These are phyloP conservation scores for Rutstroemia sydowiana DNA, from an alignment of 2,329 filamentous ascomycete genomes.

Conservation along the genomic window DNA sequence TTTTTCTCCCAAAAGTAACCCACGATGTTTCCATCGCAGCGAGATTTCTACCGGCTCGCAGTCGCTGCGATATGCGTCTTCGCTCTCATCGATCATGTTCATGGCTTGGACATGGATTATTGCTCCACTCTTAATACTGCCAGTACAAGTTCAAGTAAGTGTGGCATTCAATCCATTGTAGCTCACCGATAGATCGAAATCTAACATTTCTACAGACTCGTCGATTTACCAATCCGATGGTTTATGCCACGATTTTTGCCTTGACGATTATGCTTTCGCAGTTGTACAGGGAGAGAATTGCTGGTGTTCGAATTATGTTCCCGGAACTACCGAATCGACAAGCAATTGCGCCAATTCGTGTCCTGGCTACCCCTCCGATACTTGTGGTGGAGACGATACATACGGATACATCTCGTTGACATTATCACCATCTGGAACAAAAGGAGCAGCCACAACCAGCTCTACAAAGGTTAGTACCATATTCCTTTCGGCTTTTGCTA, in stretches of 20 bases:
- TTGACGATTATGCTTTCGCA: conserved; percentile 53
- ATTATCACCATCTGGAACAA: conserved; percentile 51
- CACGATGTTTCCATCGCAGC: conserved; percentile 14
- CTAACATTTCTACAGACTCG: conserved; percentile 35
- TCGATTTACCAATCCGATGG: conserved; percentile 63
- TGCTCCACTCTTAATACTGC: conserved; percentile 43
- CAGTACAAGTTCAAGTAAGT: conserved; percentile 36
- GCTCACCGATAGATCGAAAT: neutral
- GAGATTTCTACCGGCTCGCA: conserved; percentile 19
- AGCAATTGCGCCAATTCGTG: conserved; percentile 50
- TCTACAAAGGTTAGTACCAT: conserved; percentile 21
- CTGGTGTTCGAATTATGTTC: conserved; percentile 69
- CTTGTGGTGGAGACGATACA: conserved; percentile 54
- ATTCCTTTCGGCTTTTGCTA: neutral
- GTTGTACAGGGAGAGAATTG: conserved; percentile 58
- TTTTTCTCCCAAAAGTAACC: neutral
- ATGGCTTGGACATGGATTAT: conserved; percentile 27
- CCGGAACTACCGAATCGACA: conserved; percentile 36
- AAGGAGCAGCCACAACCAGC: conserved; percentile 11
- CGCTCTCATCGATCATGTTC: conserved; percentile 11
- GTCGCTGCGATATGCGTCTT: conserved; percentile 17
- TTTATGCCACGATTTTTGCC: conserved; percentile 56
- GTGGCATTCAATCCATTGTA: neutral
- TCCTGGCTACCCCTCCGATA: conserved; percentile 60
- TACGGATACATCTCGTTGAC: conserved; percentile 59